These are phyloP conservation scores for Epichloe scottii DNA, from an alignment of 2,329 filamentous ascomycete genomes.

Conservation along the genomic window DNA sequence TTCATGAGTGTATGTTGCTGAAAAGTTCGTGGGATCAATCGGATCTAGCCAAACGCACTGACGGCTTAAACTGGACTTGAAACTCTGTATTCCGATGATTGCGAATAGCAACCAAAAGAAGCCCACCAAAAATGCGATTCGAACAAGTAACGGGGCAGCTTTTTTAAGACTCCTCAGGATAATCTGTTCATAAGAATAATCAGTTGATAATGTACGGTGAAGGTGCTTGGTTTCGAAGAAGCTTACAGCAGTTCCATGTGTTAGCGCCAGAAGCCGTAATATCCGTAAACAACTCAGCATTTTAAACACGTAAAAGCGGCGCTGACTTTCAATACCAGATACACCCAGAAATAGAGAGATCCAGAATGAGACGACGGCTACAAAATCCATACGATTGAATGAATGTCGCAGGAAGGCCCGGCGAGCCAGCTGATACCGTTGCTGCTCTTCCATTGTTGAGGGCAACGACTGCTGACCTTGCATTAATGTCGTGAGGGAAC, in stretches of 20 bases:
- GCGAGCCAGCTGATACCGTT: slow-evolving; percentile 74
- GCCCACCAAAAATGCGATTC: slow-evolving; percentile 84
- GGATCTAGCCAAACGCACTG: slow-evolving; percentile 70
- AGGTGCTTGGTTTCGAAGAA: neutral
- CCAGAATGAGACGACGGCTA: slow-evolving; percentile 94
- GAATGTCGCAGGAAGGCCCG: slow-evolving; percentile 88
- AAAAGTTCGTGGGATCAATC: slow-evolving; percentile 38
- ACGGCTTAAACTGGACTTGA: slow-evolving; percentile 70
- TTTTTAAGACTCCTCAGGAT: slow-evolving; percentile 94
- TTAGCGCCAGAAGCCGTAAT: slow-evolving; percentile 77
- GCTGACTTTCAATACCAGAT: slow-evolving; percentile 51
- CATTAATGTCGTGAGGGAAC: slow-evolving; percentile 71
- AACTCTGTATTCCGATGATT: slow-evolving; percentile 92
- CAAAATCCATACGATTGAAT: slow-evolving; percentile 90
- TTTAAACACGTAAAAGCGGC: slow-evolving; percentile 78
- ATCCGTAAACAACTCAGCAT: slow-evolving; percentile 97
- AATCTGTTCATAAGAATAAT: slow-evolving; percentile 38
- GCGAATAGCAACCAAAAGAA: slow-evolving; percentile 99
- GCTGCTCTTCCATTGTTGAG: slow-evolving; percentile 61
- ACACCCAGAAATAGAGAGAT: slow-evolving; percentile 68
- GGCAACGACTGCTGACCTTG: slow-evolving; percentile 43
- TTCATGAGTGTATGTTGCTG: slow-evolving; percentile 46
- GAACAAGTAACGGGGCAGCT: slow-evolving; percentile 78
- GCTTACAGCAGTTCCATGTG: slow-evolving; percentile 78
- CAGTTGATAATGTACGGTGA: slow-evolving; percentile 1